Conservation (phyloP, 345 rosid genomes). For the Raphanus raphanistrum region DNA sequence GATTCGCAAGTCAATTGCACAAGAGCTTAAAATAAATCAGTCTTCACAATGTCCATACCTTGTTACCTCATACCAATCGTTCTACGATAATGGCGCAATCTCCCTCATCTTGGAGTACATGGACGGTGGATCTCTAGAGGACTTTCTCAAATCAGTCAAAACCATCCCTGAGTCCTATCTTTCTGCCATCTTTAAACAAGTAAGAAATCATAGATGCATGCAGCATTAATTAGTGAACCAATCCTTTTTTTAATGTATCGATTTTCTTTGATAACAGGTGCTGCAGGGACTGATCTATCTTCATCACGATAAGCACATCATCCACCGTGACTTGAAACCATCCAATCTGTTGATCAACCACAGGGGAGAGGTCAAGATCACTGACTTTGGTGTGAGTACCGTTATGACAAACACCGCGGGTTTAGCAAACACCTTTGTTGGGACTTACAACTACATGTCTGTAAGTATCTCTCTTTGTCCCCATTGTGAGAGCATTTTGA, state of each 20-base stretch:
- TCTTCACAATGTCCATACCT: conserved; percentile 75
- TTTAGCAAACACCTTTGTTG: conserved; percentile 78
- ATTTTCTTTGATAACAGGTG: conserved; percentile 47
- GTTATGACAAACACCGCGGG: conserved; percentile 77
- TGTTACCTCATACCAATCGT: conserved; percentile 81
- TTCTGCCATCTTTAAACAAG: conserved; percentile 83
- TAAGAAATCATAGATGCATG: conserved; percentile 26
- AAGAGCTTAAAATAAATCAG: conserved; percentile 80
- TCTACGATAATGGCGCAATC: conserved; percentile 74
- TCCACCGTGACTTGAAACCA: conserved; percentile 89
- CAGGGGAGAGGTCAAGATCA: conserved; percentile 85
- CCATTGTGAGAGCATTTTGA: background rate
- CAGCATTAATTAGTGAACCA: background rate
- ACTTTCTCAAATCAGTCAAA: conserved; percentile 66
- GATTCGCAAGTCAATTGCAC: conserved; percentile 62
- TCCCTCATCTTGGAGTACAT: conserved; percentile 87
- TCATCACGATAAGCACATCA: conserved; percentile 79
- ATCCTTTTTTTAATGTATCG: background rate
- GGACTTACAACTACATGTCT: conserved; percentile 88
- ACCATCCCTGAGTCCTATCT: conserved; percentile 71
- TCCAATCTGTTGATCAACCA: conserved; percentile 84
- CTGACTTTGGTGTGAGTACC: conserved; percentile 92
- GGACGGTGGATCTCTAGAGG: conserved; percentile 92
- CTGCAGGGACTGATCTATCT: conserved; percentile 75
- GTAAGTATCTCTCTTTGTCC: conserved; percentile 46